phyloP scores from a whole-genome alignment of 345 rosid genomes.

The Aquilaria yunnanensis region DNA sequence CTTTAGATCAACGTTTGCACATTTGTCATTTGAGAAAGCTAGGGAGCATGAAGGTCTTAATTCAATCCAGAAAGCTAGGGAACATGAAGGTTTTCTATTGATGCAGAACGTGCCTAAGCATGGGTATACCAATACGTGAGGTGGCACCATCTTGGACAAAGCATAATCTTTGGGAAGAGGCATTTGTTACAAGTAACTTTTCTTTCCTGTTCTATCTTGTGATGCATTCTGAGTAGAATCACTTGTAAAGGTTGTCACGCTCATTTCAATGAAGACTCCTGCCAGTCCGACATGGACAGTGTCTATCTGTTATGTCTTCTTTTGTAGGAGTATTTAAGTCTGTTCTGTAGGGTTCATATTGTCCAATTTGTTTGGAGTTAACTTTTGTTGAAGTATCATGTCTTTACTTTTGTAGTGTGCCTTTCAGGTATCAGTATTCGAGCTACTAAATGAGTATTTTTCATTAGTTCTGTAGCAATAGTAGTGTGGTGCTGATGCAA shows the following conservation, averaged over 20 bases:
- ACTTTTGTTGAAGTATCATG: no score
- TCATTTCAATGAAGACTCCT: background rate
- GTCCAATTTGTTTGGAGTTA: no score
- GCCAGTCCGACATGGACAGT: background rate
- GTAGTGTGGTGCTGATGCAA: no score
- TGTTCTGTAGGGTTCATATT: no score
- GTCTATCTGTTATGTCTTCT: background rate
- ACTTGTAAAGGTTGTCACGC: conserved; percentile 1
- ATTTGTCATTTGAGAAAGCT: background rate
- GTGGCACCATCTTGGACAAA: conserved; percentile 63
- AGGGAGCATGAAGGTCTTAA: background rate
- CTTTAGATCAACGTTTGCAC: background rate
- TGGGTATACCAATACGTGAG: conserved; percentile 55
- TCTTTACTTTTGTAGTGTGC: no score
- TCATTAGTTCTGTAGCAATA: no score
- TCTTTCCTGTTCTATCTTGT: background rate
- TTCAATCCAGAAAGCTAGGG: background rate
- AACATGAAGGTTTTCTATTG: conserved; percentile 5
- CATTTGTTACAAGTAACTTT: conserved; percentile 59
- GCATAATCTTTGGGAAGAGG: conserved; percentile 61
- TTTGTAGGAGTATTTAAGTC: background rate
- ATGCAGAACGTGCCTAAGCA: conserved; percentile 46
- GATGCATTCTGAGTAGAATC: background rate
- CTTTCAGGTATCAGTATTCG: no score
- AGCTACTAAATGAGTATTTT: no score